Evolutionary conservation across 495 filamentous ascomycete species (phyloP), one percentile per base, ranked within the genome.

Genomic region (Clavariopsis aquatica): DNA sequence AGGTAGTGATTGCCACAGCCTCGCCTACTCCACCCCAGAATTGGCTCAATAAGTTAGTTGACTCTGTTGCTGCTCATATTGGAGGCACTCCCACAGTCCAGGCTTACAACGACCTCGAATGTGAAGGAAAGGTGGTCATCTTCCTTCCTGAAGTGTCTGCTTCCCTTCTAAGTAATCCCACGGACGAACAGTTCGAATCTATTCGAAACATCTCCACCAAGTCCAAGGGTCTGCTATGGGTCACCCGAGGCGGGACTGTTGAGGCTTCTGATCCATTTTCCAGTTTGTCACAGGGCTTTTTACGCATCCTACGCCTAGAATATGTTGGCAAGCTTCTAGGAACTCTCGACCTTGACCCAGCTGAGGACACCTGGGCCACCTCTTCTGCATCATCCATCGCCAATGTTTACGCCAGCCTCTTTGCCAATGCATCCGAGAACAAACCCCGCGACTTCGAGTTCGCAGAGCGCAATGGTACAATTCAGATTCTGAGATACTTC

Each of bases 151-250:
- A 61, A 15, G 1, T 38, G 1, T 22, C 19, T 15, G 19, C 17
- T 7, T 41, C 58, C 3, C 2, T 61, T 8, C 22, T 61, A 19
- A 24, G 19, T 8, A 24, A 52, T n/a, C 19, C 28, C 15, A 19
- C 3, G 17, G 27, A 52, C 10, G 17, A 3, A 2, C 2, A 31
- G 12, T 61, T 61, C 28, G 20, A 23, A 26, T 13, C n/a, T 8
- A 23, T 61, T 23, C 3, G 31, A 20, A 13, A n/a, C 8, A 22
- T 61, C 5, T 15, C 13, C 15, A 52, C 26, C 20, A 38, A 41
- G 12, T 36, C 26, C 19, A 43, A 36, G 29, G 47, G 58, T 41
- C 3, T 61, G 19, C 29, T 61, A 5, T 61, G 58, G 58, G 46
- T 61, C 46, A 52, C 58, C 13, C 46, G 47, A n/a, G 58, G 58